phyloP scores from a whole-genome alignment of 106 monocot species.

The Hemerocallis citrina region DNA sequence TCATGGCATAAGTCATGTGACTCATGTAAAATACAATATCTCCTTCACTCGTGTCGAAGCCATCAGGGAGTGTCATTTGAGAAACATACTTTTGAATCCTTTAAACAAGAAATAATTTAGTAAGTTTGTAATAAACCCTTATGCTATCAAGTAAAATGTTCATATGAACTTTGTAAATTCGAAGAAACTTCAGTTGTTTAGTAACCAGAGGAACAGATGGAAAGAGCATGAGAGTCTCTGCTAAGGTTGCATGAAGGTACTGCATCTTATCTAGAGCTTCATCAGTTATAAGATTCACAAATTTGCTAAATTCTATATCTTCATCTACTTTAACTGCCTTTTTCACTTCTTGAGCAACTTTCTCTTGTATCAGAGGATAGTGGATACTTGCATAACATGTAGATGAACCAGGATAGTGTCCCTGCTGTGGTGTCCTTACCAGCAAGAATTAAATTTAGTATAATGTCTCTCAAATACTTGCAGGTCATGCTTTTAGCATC shows the following conservation, averaged over 20 bases:
- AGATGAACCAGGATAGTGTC: conserved; percentile 54
- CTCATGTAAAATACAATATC: conserved; percentile 23
- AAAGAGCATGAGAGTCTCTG: conserved; percentile 50
- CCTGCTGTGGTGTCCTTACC: conserved; percentile 49
- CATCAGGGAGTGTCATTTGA: conserved; percentile 17
- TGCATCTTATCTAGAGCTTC: conserved; percentile 39
- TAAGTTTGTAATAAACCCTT: too few relatives aligned
- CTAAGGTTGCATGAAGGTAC: conserved; percentile 43
- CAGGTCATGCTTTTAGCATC: conserved; percentile 21
- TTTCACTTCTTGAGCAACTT: conserved; percentile 21
- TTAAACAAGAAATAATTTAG: background rate
- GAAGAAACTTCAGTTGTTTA: background rate
- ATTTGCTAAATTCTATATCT: background rate
- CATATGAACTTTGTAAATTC: background rate
- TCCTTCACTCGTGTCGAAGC: conserved; percentile 32
- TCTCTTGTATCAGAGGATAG: conserved; percentile 39
- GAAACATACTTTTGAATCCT: background rate
- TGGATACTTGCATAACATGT: conserved; percentile 49
- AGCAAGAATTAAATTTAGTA: conserved; percentile 59
- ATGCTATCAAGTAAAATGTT: background rate
- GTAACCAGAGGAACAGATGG: conserved; percentile 44
- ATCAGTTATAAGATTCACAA: conserved; percentile 19
- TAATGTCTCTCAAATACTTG: conserved; percentile 41
- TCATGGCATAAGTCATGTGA: conserved; percentile 41
- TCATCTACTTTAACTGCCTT: background rate